Conservation (phyloP, 352 stramenopile genomes). For the Thraustochytrium striatum region DNA sequence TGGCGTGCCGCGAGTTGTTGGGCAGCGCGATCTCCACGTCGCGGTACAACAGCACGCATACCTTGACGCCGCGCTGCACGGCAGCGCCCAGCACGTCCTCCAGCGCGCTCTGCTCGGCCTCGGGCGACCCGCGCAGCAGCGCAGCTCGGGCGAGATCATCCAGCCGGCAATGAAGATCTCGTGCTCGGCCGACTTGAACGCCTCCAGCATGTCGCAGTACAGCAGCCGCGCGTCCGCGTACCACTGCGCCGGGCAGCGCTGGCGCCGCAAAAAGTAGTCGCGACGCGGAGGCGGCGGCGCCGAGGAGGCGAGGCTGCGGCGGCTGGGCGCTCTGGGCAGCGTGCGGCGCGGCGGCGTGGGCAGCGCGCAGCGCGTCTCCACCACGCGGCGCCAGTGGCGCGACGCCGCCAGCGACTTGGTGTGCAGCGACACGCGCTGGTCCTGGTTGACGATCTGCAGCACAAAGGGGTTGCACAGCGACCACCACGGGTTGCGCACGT, state of each 20-base stretch:
- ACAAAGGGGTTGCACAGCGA: not conserved
- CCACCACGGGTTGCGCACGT: not conserved
- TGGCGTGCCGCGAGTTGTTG: not conserved
- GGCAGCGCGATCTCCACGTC: slow-evolving; percentile 11
- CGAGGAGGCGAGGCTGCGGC: too few relatives aligned
- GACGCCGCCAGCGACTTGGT: not conserved
- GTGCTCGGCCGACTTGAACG: not conserved
- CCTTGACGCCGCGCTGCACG: slow-evolving; percentile 6
- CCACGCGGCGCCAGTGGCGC: not conserved
- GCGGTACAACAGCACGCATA: slow-evolving; percentile 29
- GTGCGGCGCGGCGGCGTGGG: not conserved
- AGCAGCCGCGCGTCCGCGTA: not conserved
- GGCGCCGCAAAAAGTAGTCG: not conserved
- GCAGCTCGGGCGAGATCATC: slow-evolving; percentile 19
- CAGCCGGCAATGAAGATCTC: slow-evolving; percentile 42
- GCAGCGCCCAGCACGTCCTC: not conserved
- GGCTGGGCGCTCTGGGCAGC: not conserved
- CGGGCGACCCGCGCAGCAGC: not conserved
- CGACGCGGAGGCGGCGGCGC: too few relatives aligned
- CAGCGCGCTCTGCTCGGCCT: not conserved
- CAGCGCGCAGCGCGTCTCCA: not conserved
- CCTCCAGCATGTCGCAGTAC: not conserved
- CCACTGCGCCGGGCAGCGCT: not conserved
- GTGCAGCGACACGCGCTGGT: not conserved
- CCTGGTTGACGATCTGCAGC: not conserved